Conservation (phyloP, 177 flowering plant genomes). For the Vitis hybrid region DNA sequence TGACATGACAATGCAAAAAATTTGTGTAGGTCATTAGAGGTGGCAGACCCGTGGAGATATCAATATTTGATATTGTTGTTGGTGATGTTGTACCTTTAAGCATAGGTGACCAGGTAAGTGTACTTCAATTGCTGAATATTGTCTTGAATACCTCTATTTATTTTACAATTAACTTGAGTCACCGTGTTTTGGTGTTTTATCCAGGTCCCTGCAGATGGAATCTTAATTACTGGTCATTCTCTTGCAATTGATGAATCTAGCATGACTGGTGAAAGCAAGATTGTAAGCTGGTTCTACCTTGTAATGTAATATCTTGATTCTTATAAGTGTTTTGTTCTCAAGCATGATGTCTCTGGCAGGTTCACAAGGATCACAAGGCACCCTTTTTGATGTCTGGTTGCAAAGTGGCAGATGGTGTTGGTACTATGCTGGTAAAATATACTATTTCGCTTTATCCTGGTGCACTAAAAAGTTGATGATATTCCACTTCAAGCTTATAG, state of each 20-base stretch:
- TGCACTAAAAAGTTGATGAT: neutral
- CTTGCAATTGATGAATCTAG: conserved; percentile 95
- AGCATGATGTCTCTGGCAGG: conserved; percentile 34
- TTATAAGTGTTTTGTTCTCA: neutral
- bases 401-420: conserved; percentile 97
- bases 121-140: neutral
- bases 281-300: conserved; percentile 44
- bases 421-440: conserved; percentile 80
- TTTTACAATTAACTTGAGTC: neutral
- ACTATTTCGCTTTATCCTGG: neutral
- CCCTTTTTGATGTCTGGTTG: conserved; percentile 97
- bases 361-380: conserved; percentile 64
- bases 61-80: conserved; percentile 93
- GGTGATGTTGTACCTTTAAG: conserved; percentile 92
- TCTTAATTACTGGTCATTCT: conserved; percentile 78
- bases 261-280: conserved; percentile 98
- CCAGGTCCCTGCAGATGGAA: conserved; percentile 95
- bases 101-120: conserved; percentile 86
- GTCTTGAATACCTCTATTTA: conserved; percentile 1
- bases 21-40: conserved; percentile 68
- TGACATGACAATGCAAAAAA: too few species aligned
- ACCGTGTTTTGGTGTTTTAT: neutral
- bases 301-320: too few species aligned
- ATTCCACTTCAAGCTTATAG: too few species aligned
- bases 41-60: conserved; percentile 69